These are phyloP conservation scores for Physaria fendleri DNA, from an alignment of 345 rosid genomes.

Conservation along the genomic window DNA sequence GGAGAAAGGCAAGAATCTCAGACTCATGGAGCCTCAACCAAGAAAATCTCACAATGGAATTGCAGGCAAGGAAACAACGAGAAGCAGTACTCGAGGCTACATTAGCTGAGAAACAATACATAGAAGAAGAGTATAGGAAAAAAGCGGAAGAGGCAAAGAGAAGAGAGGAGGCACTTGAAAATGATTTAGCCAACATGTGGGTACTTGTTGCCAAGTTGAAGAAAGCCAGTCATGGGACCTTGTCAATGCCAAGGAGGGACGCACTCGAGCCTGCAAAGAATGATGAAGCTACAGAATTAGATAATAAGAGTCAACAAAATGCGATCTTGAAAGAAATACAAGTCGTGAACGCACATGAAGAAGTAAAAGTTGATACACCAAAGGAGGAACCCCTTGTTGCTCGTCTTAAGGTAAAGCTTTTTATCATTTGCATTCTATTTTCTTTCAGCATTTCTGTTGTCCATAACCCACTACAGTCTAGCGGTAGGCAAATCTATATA, in stretches of 20 bases:
- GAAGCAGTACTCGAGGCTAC: slow-evolving; percentile 81
- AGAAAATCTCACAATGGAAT: slow-evolving; percentile 69
- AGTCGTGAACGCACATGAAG: slow-evolving; percentile 38
- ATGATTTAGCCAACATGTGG: slow-evolving; percentile 97
- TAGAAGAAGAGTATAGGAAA: slow-evolving; percentile 74
- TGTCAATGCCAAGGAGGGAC: slow-evolving; percentile 39
- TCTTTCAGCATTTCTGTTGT: slow-evolving; percentile 1
- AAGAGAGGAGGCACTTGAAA: slow-evolving; percentile 87
- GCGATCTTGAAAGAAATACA: slow-evolving; percentile 42
- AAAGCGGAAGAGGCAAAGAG: slow-evolving; percentile 75
- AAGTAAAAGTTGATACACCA: slow-evolving; percentile 33
- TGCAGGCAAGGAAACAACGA: slow-evolving; percentile 80
- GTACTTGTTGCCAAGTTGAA: slow-evolving; percentile 94
- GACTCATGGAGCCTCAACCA: slow-evolving; percentile 71
- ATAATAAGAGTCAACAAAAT: slow-evolving; percentile 28
- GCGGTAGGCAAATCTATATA: background rate
- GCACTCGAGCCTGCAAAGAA: slow-evolving; percentile 23
- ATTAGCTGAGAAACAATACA: slow-evolving; percentile 64
- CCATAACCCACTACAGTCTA: background rate
- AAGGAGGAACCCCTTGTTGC: slow-evolving; percentile 81
- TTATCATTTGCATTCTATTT: background rate
- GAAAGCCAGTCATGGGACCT: slow-evolving; percentile 59
- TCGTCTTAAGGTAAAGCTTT: slow-evolving; percentile 58
- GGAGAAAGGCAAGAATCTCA: slow-evolving; percentile 69
- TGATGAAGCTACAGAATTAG: slow-evolving; percentile 34